Percentiles rank a stretch among this genome's conserved stretches.
Conservation (phyloP, 2,329 filamentous ascomycete genomes). For the Phyllosticta citrichinensis region DNA sequence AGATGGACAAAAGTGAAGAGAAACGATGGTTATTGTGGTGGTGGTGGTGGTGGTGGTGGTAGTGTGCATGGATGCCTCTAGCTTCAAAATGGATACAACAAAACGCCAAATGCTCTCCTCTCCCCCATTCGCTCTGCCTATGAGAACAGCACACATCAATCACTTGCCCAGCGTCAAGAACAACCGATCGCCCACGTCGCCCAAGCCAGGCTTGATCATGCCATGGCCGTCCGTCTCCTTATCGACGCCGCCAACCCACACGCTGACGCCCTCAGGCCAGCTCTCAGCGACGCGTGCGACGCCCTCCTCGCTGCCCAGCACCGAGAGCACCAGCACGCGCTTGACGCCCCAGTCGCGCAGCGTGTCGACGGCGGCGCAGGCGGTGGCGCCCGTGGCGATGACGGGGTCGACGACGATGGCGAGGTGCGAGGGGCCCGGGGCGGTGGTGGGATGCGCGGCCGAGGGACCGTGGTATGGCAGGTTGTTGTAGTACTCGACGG, state of each 20-base stretch:
- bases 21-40: too few species aligned
- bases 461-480: constrained; percentile 59
- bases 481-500: constrained; percentile 98
- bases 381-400: constrained; percentile 87
- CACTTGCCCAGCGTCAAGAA: constrained; percentile 84
- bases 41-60: too few species aligned
- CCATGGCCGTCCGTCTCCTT: constrained; percentile 61
- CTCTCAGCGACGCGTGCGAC: constrained; percentile 59
- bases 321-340: constrained; percentile 63
- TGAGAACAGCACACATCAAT: background rate
- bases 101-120: background rate
- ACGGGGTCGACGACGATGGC: constrained; percentile 86
- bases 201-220: constrained; percentile 84
- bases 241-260: constrained; percentile 80
- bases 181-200: constrained; percentile 82
- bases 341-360: constrained; percentile 86
- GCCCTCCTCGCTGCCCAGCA: constrained; percentile 66
- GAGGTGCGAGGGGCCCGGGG: constrained; percentile 42
- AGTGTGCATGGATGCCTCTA: too few species aligned
- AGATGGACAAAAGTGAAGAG: too few species aligned
- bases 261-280: constrained; percentile 67
- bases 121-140: background rate
- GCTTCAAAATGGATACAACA: background rate
- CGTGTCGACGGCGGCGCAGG: constrained; percentile 79
- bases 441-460: constrained; percentile 33